Conservation (phyloP, 257 asterid genomes). For the Nicotiana attenuata region DNA sequence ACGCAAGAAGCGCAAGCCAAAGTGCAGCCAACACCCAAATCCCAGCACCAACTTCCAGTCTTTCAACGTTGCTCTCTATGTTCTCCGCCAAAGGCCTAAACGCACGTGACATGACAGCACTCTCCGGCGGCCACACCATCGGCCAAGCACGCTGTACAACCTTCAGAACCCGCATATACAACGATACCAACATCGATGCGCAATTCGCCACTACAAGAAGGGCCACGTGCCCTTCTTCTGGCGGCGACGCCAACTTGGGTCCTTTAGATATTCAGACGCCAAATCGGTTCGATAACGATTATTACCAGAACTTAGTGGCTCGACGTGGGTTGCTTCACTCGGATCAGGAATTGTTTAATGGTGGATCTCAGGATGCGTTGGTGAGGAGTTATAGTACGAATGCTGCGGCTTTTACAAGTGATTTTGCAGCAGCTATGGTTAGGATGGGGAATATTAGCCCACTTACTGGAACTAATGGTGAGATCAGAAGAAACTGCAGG, state of each 20-base stretch:
- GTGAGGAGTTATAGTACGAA: constrained; percentile 34
- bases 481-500: constrained; percentile 56
- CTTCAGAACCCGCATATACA: constrained; percentile 51
- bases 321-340: constrained; percentile 55
- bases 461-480: constrained; percentile 49
- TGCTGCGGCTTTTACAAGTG: constrained; percentile 22
- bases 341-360: constrained; percentile 62
- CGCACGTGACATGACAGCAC: constrained; percentile 56
- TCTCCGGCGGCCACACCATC: constrained; percentile 63
- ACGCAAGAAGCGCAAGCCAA: constrained; percentile 49
- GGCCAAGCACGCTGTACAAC: constrained; percentile 53
- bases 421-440: constrained; percentile 53
- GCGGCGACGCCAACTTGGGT: constrained; percentile 41
- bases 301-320: constrained; percentile 35
- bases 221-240: constrained; percentile 45
- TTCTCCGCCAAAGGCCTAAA: constrained; percentile 41
- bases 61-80: constrained; percentile 35
- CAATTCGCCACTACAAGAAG: constrained; percentile 40
- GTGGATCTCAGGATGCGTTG: constrained; percentile 49
- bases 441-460: constrained; percentile 67
- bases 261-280: constrained; percentile 35
- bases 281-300: constrained; percentile 38
- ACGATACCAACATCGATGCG: constrained; percentile 52
- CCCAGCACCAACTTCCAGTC: constrained; percentile 37
- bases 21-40: constrained; percentile 42